phyloP scores from a whole-genome alignment of 176 grass and related monocot species.

The Dendrocalamus sinicus region DNA sequence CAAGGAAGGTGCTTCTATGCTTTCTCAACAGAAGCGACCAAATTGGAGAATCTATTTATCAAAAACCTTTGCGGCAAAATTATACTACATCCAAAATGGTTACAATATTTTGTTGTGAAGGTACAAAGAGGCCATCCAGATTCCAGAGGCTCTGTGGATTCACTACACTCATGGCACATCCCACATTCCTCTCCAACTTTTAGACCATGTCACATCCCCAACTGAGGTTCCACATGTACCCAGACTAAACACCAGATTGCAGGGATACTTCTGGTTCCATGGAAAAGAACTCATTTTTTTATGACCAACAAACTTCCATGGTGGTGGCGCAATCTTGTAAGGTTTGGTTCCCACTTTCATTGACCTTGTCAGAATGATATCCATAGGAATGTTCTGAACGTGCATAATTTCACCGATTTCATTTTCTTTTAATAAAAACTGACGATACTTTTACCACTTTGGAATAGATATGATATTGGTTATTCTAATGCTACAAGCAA shows the following conservation, averaged over 20 bases:
- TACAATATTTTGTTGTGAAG: not conserved
- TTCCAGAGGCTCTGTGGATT: not conserved
- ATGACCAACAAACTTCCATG: not conserved
- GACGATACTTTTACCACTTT: not conserved
- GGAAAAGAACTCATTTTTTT: not conserved
- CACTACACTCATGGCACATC: not conserved
- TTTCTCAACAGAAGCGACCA: not conserved
- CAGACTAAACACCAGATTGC: not conserved
- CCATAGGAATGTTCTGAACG: not conserved
- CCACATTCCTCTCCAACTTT: conserved; percentile 10
- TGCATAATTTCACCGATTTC: not conserved
- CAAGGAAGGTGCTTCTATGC: too few relatives aligned
- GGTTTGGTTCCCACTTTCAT: not conserved
- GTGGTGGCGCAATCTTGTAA: not conserved
- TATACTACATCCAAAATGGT: not conserved
- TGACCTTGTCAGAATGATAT: not conserved
- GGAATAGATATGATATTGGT: not conserved
- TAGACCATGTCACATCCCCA: not conserved
- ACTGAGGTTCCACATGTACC: conserved; percentile 2
- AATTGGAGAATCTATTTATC: conserved; percentile 12
- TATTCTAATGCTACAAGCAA: not conserved
- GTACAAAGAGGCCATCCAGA: not conserved
- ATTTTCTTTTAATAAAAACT: not conserved
- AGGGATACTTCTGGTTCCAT: not conserved
- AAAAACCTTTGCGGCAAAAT: conserved; percentile 5